Conservation (phyloP, 2,329 filamentous ascomycete genomes). For the Corynespora cassiicola region DNA sequence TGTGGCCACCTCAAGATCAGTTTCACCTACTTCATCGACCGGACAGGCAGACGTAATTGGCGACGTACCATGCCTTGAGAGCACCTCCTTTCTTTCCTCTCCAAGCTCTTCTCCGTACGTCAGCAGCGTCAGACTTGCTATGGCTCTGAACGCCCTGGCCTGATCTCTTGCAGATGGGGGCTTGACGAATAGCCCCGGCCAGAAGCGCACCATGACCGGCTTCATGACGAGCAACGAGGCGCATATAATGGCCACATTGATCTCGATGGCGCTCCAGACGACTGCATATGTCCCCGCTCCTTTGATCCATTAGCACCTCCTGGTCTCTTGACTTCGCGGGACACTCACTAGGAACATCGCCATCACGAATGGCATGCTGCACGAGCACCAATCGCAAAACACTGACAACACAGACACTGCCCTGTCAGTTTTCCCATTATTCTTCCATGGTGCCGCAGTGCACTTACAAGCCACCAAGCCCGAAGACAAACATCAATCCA, state of each 20-base stretch:
- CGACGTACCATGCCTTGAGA: no score
- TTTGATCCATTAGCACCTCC: no score
- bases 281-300: slow-evolving; percentile 48
- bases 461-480: slow-evolving; percentile 44
- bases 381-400: slow-evolving; percentile 36
- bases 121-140: no score
- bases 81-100: no score
- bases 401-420: slow-evolving; percentile 36
- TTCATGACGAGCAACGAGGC: slow-evolving; percentile 53
- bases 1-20: no score
- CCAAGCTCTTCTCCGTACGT: no score
- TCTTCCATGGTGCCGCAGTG: not conserved
- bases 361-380: slow-evolving; percentile 19
- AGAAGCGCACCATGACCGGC: slow-evolving; percentile 44
- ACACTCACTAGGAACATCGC: slow-evolving; percentile 31
- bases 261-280: slow-evolving; percentile 50
- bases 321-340: no score
- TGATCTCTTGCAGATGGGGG: slow-evolving; percentile 12
- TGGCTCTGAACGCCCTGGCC: not conserved
- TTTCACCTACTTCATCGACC: no score
- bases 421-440: not conserved
- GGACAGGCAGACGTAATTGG: no score
- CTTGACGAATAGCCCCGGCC: slow-evolving; percentile 37
- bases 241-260: slow-evolving; percentile 53
- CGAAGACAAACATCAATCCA: slow-evolving; percentile 40